Evolutionary conservation across 257 asterid genomes (phyloP), one percentile per base, ranked within the genome.

Genomic region (Scutellaria baicalensis): DNA sequence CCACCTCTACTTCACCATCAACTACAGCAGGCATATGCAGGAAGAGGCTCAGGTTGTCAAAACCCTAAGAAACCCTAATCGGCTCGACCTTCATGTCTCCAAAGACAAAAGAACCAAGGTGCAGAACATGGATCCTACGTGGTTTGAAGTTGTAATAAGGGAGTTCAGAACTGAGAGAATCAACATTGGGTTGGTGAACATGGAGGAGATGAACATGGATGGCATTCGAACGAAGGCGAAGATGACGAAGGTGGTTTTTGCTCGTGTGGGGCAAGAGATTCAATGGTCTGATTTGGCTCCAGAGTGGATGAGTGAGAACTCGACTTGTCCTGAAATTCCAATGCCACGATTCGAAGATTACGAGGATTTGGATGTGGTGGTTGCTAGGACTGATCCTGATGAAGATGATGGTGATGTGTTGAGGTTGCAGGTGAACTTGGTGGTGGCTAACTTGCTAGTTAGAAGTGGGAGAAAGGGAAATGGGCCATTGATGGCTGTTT

Each of bases 341-440:
- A 83, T 90, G 95, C 98, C 98, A 5, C 54, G 13, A 43, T 78
- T 81, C 14, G 80, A 78, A 10, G 85, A 81, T 27, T 84, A 86
- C 66, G 16, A 47, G 49, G 83, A 78, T 31, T 59, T 92, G 57
- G 90, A 92, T 49, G 90, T 85, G 62, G 78, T 90, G 3, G 81
- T 90, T 58, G 90, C 90, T 40, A 75, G 76, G 61, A 58, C 38
- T 33, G 65, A 60, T 0, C 54, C 38, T 33, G 65, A 60, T 0
- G 72, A 67, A 13, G 77, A 70, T 38, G 73, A 64, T 0, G 64
- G 74, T 27, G 83, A 88, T 80, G 88, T 84, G 12, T 78, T 79
- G 10, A 84, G 89, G 86, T 57, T 92, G 81, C 98, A 92, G 54
- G 86, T 92, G 31, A 90, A 90, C 67, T 70, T 92, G 64, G 84